Evolutionary conservation across 1,284 basidiomycete genomes (phyloP).

Genomic region (Microbotryum silenes-acaulis): DNA sequence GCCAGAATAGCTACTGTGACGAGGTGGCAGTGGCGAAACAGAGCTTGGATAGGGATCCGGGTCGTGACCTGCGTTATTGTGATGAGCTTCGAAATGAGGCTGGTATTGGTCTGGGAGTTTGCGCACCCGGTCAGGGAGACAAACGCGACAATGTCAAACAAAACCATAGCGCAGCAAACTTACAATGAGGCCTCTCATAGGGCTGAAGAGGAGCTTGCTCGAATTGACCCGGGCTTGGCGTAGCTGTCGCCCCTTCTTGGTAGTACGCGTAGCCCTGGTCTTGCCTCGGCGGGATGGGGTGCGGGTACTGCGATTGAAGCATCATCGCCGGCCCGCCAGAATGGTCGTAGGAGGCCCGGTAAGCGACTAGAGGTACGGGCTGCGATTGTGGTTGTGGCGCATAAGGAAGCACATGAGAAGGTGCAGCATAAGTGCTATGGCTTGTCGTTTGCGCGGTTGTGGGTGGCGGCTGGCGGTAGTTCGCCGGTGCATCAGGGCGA

Average conservation of each 20-base stretch:
- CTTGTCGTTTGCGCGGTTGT: neutral
- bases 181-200: slow-evolving; percentile 4
- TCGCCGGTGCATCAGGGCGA: neutral
- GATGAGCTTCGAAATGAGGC: too few relatives aligned
- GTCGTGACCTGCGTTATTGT: too few relatives aligned
- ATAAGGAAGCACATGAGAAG: neutral
- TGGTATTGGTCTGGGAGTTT: too few relatives aligned
- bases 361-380: neutral
- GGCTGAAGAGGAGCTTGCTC: slow-evolving; percentile 14
- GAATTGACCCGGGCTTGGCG: slow-evolving; percentile 9
- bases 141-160: too few relatives aligned
- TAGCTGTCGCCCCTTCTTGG: slow-evolving; percentile 7
- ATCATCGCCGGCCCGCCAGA: neutral
- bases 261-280: neutral
- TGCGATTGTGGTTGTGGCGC: neutral
- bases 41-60: too few relatives aligned
- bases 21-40: too few relatives aligned
- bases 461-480: neutral
- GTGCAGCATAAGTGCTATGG: neutral
- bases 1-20: too few relatives aligned
- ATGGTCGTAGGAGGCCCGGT: neutral
- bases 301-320: neutral
- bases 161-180: too few relatives aligned
- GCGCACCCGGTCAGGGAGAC: too few relatives aligned
- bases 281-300: too few relatives aligned